A percentile compares a stretch with the other conserved stretches of the same genome.
phyloP scores from a whole-genome alignment of 345 rosid genomes.

The Anacardium occidentale region DNA sequence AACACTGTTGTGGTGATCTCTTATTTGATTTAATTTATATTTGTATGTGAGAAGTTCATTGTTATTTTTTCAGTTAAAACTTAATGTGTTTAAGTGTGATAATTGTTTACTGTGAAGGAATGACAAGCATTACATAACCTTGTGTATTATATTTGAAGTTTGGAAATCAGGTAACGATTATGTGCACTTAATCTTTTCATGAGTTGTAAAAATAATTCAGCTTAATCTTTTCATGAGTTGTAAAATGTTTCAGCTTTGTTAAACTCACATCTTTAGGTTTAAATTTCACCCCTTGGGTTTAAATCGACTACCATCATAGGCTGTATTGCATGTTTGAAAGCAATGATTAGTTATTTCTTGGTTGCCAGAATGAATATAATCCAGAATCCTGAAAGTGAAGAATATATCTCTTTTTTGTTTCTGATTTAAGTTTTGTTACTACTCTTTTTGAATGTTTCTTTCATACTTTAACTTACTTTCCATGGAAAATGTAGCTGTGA shows the following conservation, averaged over 20 bases:
- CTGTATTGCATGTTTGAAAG: not conserved
- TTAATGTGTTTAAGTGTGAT: too few relatives aligned
- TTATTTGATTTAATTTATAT: too few relatives aligned
- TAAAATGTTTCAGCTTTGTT: not conserved
- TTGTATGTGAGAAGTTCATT: too few relatives aligned
- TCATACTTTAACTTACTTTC: not conserved
- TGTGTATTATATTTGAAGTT: too few relatives aligned
- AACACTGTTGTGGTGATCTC: too few relatives aligned
- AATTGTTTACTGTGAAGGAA: too few relatives aligned
- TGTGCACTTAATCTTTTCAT: too few relatives aligned
- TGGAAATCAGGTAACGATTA: not conserved
- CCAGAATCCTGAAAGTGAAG: not conserved
- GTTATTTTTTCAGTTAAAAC: too few relatives aligned
- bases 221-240: not conserved
- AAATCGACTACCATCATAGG: not conserved
- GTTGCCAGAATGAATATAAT: too few relatives aligned
- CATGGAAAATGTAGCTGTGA: not conserved
- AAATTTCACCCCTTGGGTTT: not conserved
- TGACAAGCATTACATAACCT: too few relatives aligned
- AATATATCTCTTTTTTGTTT: too few relatives aligned
- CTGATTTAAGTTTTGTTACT: not conserved
- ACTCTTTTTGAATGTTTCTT: not conserved
- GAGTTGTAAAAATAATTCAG: not conserved
- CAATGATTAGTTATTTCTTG: not conserved
- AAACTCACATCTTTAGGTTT: not conserved